These are phyloP conservation scores for Pseudomassariella vexata DNA, from an alignment of 2,329 filamentous ascomycete genomes.

Conservation along the genomic window DNA sequence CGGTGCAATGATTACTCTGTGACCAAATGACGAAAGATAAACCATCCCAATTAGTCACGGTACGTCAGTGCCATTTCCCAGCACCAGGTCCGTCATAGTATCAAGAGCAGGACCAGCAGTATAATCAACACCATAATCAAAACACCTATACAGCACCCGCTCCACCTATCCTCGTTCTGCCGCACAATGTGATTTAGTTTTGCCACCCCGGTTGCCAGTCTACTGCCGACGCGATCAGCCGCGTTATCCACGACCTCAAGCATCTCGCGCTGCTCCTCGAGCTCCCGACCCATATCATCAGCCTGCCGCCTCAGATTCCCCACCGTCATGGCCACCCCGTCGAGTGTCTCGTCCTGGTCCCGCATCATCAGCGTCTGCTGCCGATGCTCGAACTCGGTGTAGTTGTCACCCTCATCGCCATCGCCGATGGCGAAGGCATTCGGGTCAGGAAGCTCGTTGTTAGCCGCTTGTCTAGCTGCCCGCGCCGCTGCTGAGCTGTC, in stretches of 20 bases:
- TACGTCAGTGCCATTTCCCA: neutral
- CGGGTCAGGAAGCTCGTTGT: slow-evolving; percentile 46
- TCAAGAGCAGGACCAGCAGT: slow-evolving; percentile 70
- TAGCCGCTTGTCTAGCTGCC: slow-evolving; percentile 26
- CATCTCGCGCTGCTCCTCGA: slow-evolving; percentile 91
- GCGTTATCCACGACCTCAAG: slow-evolving; percentile 78
- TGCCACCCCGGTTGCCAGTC: slow-evolving; percentile 79
- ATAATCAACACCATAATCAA: slow-evolving; percentile 86
- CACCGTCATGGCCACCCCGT: slow-evolving; percentile 89
- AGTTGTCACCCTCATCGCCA: slow-evolving; percentile 38
- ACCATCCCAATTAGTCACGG: neutral
- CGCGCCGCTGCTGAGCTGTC: slow-evolving; percentile 19
- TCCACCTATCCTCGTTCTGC: slow-evolving; percentile 82
- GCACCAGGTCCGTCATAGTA: too few relatives aligned
- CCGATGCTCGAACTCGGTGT: slow-evolving; percentile 80
- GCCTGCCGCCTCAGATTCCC: slow-evolving; percentile 87
- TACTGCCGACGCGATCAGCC: slow-evolving; percentile 80
- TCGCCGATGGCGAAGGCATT: slow-evolving; percentile 51
- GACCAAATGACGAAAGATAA: too few relatives aligned
- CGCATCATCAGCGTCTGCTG: slow-evolving; percentile 88
- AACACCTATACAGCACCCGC: slow-evolving; percentile 84
- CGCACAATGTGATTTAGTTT: slow-evolving; percentile 80
- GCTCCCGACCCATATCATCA: slow-evolving; percentile 89
- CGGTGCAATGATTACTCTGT: too few relatives aligned
- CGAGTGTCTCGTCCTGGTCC: slow-evolving; percentile 88